phyloP scores from a whole-genome alignment of 2,329 filamentous ascomycete species.

The Mycosphaerella arachidis region DNA sequence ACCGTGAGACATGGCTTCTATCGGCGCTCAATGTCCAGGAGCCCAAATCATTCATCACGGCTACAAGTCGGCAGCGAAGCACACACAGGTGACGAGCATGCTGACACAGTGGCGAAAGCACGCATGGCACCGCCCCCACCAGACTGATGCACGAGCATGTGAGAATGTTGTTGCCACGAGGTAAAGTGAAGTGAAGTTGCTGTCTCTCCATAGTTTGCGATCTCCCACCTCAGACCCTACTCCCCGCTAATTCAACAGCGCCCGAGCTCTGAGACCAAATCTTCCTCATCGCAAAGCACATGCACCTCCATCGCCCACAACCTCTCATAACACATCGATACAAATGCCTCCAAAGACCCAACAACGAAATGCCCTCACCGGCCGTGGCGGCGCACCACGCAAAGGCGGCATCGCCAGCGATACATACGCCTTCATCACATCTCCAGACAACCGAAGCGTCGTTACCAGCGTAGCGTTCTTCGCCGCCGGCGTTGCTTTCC shows the following conservation, averaged over 20 bases:
- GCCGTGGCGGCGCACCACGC: slow-evolving; percentile 27
- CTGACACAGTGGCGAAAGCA: not conserved
- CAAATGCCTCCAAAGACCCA: slow-evolving; percentile 28
- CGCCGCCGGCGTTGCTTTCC: slow-evolving; percentile 49
- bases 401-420: slow-evolving; percentile 36
- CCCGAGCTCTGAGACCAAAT: not conserved
- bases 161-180: not conserved
- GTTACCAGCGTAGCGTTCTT: slow-evolving; percentile 48
- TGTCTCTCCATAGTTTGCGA: too few relatives aligned
- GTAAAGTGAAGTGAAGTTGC: not conserved
- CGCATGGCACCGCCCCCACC: not conserved
- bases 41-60: not conserved
- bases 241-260: not conserved
- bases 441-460: slow-evolving; percentile 47
- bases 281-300: not conserved
- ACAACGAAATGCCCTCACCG: slow-evolving; percentile 18
- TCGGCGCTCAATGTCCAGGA: not conserved
- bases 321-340: slow-evolving; percentile 2
- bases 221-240: not conserved
- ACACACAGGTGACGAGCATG: not conserved
- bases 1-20: not conserved
- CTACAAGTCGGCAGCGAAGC: not conserved
- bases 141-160: not conserved
- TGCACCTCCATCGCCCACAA: not conserved
- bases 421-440: slow-evolving; percentile 40